Base-by-base conservation (phyloP, 139 green algal genomes). In the Eudorina sp. region DNA sequence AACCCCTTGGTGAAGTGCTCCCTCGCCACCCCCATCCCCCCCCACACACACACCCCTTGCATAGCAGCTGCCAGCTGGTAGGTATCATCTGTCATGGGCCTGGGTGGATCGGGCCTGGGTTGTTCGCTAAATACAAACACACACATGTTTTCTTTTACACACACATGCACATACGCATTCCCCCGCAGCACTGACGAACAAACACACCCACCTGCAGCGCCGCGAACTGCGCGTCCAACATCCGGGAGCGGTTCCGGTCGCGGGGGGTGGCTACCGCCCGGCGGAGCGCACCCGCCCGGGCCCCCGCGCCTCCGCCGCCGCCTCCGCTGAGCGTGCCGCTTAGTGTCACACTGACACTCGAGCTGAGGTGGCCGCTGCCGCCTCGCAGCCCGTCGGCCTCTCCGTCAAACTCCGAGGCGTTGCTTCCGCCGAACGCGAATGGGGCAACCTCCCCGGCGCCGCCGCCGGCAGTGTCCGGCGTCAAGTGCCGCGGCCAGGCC, bases 191-290 rank as follows among this genome's bases (percentile, higher is more conserved):
- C 64, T 9, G 8, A 25, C 31, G 6, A 11, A 73, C 64, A 46
- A n/a, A 18, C 64, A 73, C 31, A 75, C 36, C n/a, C 34, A 74
- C 80, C 43, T 86, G 80, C 79, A 75, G 34, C 14, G 80, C 80
- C n/a, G 80, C 80, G 36, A 86, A 86, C 62, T 77, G 80, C 62
- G 77, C 60, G 80, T 86, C 80, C 80, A 86, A 14, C 18, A 51
- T 55, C n/a, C 25, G 2, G 18, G 27, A 62, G 0, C 79, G 79
- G 53, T 23, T 85, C 38, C 34, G 53, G 3, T 85, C 77, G 16
- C 43, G 21, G 14, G 38, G 14, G 38, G 19, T 19, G 5, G n/a
- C 38, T 38, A 41, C 18, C 70, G 40, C 8, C 70, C 29, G 43
- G 21, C 43, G 2, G 43, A 6, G 43, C 43, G 7, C 43, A 6